Base-by-base conservation (phyloP, 2,329 filamentous ascomycete genomes). In the Pleomassaria siparia region DNA sequence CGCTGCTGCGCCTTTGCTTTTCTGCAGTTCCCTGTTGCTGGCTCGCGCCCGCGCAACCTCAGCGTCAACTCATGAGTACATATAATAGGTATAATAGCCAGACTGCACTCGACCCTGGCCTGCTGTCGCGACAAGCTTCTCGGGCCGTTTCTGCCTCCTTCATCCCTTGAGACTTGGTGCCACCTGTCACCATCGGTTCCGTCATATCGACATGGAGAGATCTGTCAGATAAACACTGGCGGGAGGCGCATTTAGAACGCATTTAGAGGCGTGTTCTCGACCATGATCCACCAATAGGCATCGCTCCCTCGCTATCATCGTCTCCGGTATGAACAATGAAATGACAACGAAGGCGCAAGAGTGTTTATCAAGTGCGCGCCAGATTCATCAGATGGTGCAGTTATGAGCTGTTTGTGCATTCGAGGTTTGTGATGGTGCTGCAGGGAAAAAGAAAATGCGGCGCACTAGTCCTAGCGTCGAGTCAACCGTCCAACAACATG, bases 1-100 rank as follows among this genome's bases (percentile, higher is more conserved):
- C 54, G 35, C n/a, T 12, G 35, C 6, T 37, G 35, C 35, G 24
- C 6, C 35, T 22, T 37, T 37, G 12, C 20, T 37, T 37, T 37
- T 35, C 32, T 18, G 18, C 8, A 12, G 3, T 37, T 37, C 35
- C 35, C 4, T 13, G 13, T 37, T 20, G 18, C 11, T 37, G 35
- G 35, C 24, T 24, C 20, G 35, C 16, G 32, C 35, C n/a, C n/a
- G n/a, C 21, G n/a, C 35, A 37, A 8, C 35, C 35, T 37, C 20
- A 37, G n/a, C n/a, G n/a, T n/a, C n/a, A n/a, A n/a, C n/a, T n/a
- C n/a, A n/a, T n/a, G n/a, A n/a, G n/a, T n/a, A n/a, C n/a, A n/a
- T n/a, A n/a, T n/a, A n/a, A 37, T 7, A 7, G 15, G 13, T 37
- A 20, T 10, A 13, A 2, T 24, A 3, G 21, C 18, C n/a, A 18